Evolutionary conservation across 169 alveolate species (phyloP).

Genomic region (Pseudocohnilembus persalinus): DNA sequence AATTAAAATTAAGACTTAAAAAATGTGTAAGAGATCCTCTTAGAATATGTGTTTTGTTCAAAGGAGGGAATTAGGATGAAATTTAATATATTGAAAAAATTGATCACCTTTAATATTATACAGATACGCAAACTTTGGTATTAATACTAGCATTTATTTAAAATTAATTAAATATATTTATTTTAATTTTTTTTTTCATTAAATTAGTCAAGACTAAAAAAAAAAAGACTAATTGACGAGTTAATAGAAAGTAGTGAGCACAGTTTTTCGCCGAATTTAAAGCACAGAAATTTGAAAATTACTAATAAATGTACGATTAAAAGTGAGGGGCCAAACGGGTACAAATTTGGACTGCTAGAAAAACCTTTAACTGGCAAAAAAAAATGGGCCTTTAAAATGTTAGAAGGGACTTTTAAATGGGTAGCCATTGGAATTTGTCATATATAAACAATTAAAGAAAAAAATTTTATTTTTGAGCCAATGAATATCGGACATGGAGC

Average conservation of each 20-base stretch:
- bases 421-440: not conserved
- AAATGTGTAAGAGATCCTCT: not conserved
- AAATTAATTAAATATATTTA: too few species aligned
- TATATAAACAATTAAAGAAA: not conserved
- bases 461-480: not conserved
- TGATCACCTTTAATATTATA: not conserved
- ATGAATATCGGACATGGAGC: constrained; percentile 7
- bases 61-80: not conserved
- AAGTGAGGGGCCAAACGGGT: not conserved
- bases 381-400: not conserved
- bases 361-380: not conserved
- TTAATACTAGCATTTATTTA: too few species aligned
- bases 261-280: not conserved
- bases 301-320: not conserved
- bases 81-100: not conserved
- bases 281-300: not conserved
- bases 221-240: not conserved
- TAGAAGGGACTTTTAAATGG: not conserved
- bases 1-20: not conserved
- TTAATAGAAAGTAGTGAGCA: not conserved
- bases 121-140: not conserved
- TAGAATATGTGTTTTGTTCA: not conserved
- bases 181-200: too few species aligned
- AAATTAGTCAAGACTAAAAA: not conserved
- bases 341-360: not conserved